Percentiles rank a stretch among this genome's conserved stretches.
These are phyloP conservation scores for Suhomyces sp. DNA, from an alignment of 805 yeast species.

Conservation along the genomic window DNA sequence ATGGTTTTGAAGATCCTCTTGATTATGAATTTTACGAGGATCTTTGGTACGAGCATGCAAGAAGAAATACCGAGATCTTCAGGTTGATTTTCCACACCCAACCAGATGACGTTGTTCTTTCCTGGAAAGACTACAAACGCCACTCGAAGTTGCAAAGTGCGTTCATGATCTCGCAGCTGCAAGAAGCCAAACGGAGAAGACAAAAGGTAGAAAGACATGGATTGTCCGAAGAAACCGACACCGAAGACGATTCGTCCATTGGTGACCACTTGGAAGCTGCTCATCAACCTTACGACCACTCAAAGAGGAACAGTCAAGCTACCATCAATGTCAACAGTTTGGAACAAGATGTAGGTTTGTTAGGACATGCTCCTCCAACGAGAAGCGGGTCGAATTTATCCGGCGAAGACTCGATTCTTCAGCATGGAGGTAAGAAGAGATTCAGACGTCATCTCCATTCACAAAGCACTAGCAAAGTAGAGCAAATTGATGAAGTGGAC, in stretches of 20 bases:
- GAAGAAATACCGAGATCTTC: constrained; percentile 76
- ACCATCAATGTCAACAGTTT: constrained; percentile 26
- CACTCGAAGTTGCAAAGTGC: constrained; percentile 59
- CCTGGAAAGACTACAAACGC: constrained; percentile 87
- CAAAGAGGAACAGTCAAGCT: constrained; percentile 16
- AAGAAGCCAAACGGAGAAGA: constrained; percentile 30
- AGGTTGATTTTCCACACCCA: constrained; percentile 88
- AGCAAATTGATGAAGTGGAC: not conserved
- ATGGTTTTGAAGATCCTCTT: constrained; percentile 83
- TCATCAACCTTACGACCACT: not conserved
- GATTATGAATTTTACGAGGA: constrained; percentile 80
- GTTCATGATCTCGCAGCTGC: constrained; percentile 43
- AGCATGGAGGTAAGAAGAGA: constrained; percentile 1
- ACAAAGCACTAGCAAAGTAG: constrained; percentile 1
- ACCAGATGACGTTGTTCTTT: constrained; percentile 86
- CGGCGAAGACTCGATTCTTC: constrained; percentile 2
- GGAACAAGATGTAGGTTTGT: constrained; percentile 32
- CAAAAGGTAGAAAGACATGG: constrained; percentile 14
- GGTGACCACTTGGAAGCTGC: not conserved
- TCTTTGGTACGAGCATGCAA: constrained; percentile 78
- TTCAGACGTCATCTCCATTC: constrained; percentile 4
- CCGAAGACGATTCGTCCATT: constrained; percentile 3
- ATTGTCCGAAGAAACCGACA: constrained; percentile 9
- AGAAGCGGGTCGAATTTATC: not conserved
- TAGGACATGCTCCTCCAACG: constrained; percentile 34